Conservation (phyloP, 2,329 filamentous ascomycete genomes). For the Colletotrichum endophyticum region DNA sequence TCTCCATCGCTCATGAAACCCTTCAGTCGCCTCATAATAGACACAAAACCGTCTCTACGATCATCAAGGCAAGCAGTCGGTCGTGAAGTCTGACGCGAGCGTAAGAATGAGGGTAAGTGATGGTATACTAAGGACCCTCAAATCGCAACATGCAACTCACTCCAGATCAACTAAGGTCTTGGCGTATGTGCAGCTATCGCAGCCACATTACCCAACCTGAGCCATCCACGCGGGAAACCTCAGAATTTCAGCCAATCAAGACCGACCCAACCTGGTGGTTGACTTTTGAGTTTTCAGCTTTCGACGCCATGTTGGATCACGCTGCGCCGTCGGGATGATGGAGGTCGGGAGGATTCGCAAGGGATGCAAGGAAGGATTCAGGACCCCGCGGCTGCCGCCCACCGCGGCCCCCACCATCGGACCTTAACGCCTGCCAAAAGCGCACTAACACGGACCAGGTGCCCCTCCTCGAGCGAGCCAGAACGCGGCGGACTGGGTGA, state of each 20-base stretch:
- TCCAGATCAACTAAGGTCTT: neutral
- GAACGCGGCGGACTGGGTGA: neutral
- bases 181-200: neutral
- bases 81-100: too few relatives aligned
- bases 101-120: too few relatives aligned
- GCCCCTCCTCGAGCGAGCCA: neutral
- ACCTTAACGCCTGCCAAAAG: neutral
- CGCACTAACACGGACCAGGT: constrained; percentile 18
- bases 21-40: too few relatives aligned
- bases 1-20: too few relatives aligned
- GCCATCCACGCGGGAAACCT: neutral
- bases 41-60: too few relatives aligned
- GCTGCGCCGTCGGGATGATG: neutral
- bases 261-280: neutral
- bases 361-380: neutral
- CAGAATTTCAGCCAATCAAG: neutral
- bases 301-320: neutral
- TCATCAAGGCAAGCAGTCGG: too few relatives aligned
- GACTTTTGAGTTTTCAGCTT: neutral
- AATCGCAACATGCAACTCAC: too few relatives aligned
- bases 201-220: neutral
- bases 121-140: too few relatives aligned
- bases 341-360: neutral
- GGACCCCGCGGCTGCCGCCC: neutral
- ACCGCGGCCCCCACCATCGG: neutral